Conservation (phyloP, 768 basidiomycete species). For the Lactarius psammicola region DNA sequence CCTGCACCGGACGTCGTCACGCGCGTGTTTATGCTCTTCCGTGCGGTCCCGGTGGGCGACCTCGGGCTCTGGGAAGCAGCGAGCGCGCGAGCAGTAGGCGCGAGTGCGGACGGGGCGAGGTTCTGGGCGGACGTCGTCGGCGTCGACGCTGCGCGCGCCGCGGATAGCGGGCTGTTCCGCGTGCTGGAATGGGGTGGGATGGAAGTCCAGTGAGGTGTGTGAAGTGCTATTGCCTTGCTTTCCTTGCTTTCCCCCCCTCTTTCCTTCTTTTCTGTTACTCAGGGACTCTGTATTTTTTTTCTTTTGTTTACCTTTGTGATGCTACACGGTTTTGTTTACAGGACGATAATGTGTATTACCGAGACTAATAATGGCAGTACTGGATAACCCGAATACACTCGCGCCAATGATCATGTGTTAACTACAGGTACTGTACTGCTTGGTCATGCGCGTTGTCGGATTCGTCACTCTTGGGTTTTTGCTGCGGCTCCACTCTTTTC, state of each 20-base stretch:
- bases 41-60: constrained; percentile 36
- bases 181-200: constrained; percentile 48
- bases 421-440: background rate
- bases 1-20: constrained; percentile 46
- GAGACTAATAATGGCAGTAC: too few species aligned
- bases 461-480: too few species aligned
- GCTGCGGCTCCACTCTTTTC: too few species aligned
- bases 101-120: constrained; percentile 26
- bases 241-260: background rate
- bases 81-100: constrained; percentile 30
- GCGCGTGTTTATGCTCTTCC: constrained; percentile 51
- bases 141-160: constrained; percentile 33
- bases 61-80: constrained; percentile 32
- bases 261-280: background rate
- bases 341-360: background rate
- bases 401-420: background rate
- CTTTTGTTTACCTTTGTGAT: background rate
- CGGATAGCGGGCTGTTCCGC: constrained; percentile 37
- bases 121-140: constrained; percentile 41
- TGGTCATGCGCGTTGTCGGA: too few species aligned
- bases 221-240: background rate
- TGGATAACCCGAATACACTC: too few species aligned
- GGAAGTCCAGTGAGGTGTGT: constrained; percentile 2
- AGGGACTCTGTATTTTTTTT: background rate
- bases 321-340: background rate